Evolutionary conservation across 2,329 filamentous ascomycete genomes (phyloP).

Genomic region (Ceratocystis destructans): DNA sequence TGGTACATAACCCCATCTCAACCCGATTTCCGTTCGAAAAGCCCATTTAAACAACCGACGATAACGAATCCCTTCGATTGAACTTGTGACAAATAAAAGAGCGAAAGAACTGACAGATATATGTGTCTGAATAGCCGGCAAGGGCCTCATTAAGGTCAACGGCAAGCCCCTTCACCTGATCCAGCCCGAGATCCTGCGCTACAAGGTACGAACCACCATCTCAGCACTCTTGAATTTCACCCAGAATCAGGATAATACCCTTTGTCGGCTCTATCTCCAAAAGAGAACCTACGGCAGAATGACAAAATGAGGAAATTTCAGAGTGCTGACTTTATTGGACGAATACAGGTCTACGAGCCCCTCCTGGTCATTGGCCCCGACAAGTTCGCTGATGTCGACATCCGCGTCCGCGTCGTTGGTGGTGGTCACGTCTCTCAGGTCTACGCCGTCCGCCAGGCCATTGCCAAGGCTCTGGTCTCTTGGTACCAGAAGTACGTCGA

Average conservation of each 20-base stretch:
- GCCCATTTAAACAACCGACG: constrained; percentile 7
- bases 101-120: constrained; percentile 14
- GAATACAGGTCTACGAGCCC: constrained; percentile 79
- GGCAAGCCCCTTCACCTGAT: constrained; percentile 88
- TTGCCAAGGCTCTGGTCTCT: constrained; percentile 62
- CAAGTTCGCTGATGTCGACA: constrained; percentile 94
- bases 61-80: not conserved
- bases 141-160: constrained; percentile 95
- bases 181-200: constrained; percentile 91
- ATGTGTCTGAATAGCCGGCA: constrained; percentile 26
- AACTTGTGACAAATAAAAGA: not conserved
- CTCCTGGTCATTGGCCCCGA: constrained; percentile 92
- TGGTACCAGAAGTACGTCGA: constrained; percentile 99
- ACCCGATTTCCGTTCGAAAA: constrained; percentile 8
- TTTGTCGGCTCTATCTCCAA: not conserved
- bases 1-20: constrained; percentile 27
- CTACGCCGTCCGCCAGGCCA: constrained; percentile 98
- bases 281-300: not conserved
- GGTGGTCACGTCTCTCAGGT: constrained; percentile 97
- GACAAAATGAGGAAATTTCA: not conserved
- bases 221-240: not conserved
- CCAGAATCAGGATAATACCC: not conserved
- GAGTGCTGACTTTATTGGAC: constrained; percentile 8
- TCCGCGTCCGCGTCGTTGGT: constrained; percentile 88
- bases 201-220: constrained; percentile 55